Evolutionary conservation across 176 grass and related monocot genomes (phyloP).

Genomic region (Poa annua): DNA sequence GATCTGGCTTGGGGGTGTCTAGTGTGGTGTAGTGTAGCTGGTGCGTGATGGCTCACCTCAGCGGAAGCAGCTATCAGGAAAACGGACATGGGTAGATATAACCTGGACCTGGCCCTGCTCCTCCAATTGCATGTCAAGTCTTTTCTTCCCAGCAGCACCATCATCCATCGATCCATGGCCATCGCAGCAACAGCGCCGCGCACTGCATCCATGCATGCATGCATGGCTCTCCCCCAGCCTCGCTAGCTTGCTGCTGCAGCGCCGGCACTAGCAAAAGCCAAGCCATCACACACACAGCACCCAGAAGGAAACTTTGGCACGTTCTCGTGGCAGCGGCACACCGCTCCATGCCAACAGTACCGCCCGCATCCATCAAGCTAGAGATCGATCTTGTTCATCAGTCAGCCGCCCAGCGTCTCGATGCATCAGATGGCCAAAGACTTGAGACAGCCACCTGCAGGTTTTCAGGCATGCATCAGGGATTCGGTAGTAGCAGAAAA

Average conservation of each 20-base stretch:
- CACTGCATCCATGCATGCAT: slow-evolving; percentile 12
- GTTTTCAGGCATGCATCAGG: background rate
- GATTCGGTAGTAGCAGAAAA: background rate
- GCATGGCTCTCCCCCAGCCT: slow-evolving; percentile 9
- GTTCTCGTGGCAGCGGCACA: slow-evolving; percentile 37
- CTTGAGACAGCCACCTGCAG: background rate
- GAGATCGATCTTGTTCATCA: slow-evolving; percentile 29
- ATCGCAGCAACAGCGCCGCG: slow-evolving; percentile 34
- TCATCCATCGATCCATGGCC: background rate
- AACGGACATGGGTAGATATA: slow-evolving; percentile 32
- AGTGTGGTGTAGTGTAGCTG: background rate
- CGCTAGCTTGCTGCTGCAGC: background rate
- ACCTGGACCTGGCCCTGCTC: slow-evolving; percentile 48
- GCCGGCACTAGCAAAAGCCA: background rate
- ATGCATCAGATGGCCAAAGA: slow-evolving; percentile 22
- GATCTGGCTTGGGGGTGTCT: background rate
- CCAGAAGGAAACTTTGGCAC: slow-evolving; percentile 57
- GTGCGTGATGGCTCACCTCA: slow-evolving; percentile 32
- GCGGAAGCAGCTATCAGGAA: slow-evolving; percentile 18
- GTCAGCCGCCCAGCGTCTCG: background rate
- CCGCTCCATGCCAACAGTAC: slow-evolving; percentile 40
- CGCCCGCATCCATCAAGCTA: slow-evolving; percentile 9
- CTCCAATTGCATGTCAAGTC: slow-evolving; percentile 58
- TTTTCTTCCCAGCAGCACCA: slow-evolving; percentile 13
- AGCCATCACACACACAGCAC: slow-evolving; percentile 45